Percentiles rank a stretch among this genome's conserved stretches.
phyloP scores from a whole-genome alignment of 148 eudicot genomes.

The Tetragonia tetragonoides region DNA sequence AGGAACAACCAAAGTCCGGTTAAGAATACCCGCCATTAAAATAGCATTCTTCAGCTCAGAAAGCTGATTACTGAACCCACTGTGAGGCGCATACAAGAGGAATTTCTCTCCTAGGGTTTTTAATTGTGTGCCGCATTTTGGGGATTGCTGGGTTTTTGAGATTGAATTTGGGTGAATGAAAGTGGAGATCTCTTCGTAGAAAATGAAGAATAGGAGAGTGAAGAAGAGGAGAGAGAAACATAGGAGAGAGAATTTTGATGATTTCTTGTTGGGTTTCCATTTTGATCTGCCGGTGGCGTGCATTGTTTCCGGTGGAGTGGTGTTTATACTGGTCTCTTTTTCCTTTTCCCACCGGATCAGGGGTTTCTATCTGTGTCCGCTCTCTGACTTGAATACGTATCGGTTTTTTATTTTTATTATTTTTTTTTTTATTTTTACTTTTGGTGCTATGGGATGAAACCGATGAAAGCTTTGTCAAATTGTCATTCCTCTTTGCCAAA shows the following conservation, averaged over 20 bases:
- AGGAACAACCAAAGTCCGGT: slow-evolving; percentile 80
- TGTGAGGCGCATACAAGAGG: slow-evolving; percentile 84
- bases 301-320: not conserved
- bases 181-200: slow-evolving; percentile 25
- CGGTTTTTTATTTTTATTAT: too few species aligned
- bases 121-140: slow-evolving; percentile 23
- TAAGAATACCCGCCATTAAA: slow-evolving; percentile 60
- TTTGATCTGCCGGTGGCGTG: slow-evolving; percentile 14
- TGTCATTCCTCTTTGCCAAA: too few species aligned
- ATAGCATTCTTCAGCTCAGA: slow-evolving; percentile 75
- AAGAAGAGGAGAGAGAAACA: slow-evolving; percentile 31
- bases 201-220: slow-evolving; percentile 35
- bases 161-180: slow-evolving; percentile 26
- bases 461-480: too few species aligned
- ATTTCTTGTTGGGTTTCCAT: slow-evolving; percentile 35
- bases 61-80: slow-evolving; percentile 96
- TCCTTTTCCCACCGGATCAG: too few species aligned
- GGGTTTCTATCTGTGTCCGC: too few species aligned
- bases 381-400: too few species aligned
- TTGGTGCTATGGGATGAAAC: too few species aligned
- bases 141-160: slow-evolving; percentile 17
- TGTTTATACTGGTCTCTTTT: too few species aligned
- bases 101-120: slow-evolving; percentile 40
- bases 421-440: too few species aligned
- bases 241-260: slow-evolving; percentile 24